phyloP scores from a whole-genome alignment of 2,329 filamentous ascomycete genomes.

The Phialocephala sp. region DNA sequence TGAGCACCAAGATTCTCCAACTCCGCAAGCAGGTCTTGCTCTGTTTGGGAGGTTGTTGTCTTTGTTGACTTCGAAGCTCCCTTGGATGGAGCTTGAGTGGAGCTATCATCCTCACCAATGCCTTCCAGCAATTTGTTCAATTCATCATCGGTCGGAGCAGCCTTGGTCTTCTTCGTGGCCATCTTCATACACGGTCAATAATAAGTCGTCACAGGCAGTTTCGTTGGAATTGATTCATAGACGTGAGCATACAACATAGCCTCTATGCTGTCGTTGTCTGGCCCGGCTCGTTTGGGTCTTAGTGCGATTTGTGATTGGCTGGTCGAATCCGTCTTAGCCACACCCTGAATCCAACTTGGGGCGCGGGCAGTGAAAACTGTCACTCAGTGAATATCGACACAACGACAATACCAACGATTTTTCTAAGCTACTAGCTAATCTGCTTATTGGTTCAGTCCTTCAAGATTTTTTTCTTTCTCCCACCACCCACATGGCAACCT shows the following conservation, averaged over 20 bases:
- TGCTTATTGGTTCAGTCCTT: background rate
- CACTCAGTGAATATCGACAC: constrained; percentile 12
- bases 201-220: constrained; percentile 7
- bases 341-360: background rate
- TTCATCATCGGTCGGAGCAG: constrained; percentile 62
- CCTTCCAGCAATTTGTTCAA: constrained; percentile 70
- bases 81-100: constrained; percentile 52
- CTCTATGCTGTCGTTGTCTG: constrained; percentile 6
- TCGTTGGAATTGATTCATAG: constrained; percentile 8
- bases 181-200: constrained; percentile 48
- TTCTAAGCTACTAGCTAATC: constrained; percentile 1
- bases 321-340: constrained; percentile 5
- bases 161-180: constrained; percentile 65
- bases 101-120: constrained; percentile 57
- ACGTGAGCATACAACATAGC: constrained; percentile 7
- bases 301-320: constrained; percentile 23
- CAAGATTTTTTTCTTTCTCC: background rate
- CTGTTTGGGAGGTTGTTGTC: constrained; percentile 44
- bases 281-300: constrained; percentile 16
- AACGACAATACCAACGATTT: constrained; percentile 21
- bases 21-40: constrained; percentile 84
- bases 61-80: constrained; percentile 44
- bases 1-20: constrained; percentile 75
- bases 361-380: constrained; percentile 6
- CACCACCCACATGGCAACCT: constrained; percentile 2